A percentile compares a stretch with the other conserved stretches of the same genome.
Evolutionary conservation across 179 eudicot genomes (phyloP).

Genomic region (Gypsophila paniculata): DNA sequence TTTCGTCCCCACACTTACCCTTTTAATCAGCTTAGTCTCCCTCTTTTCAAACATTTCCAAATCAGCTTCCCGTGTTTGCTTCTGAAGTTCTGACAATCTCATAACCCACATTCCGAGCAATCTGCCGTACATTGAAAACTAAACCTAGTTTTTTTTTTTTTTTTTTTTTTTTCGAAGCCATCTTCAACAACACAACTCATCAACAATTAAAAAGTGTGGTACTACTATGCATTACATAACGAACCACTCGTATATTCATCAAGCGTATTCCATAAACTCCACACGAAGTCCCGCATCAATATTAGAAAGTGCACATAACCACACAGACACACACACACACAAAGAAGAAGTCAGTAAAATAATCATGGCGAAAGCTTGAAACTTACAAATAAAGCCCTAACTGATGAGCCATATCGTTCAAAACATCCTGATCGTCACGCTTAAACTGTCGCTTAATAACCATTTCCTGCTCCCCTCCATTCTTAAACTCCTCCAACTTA

Average conservation of each 20-base stretch:
- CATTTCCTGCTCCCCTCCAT: conserved; percentile 72
- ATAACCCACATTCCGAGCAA: neutral
- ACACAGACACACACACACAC: neutral
- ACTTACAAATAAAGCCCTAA: conserved; percentile 87
- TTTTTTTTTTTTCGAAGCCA: neutral
- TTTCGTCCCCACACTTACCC: neutral
- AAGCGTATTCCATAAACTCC: neutral
- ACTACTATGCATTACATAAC: neutral
- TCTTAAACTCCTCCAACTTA: conserved; percentile 63
- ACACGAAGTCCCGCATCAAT: neutral
- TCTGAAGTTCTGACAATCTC: no score
- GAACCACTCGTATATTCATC: neutral
- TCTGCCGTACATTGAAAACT: neutral
- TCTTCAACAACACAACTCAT: neutral
- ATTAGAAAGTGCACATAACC: neutral
- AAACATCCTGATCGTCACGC: conserved; percentile 64
- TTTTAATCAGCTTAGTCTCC: neutral
- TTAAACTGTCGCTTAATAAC: conserved; percentile 60
- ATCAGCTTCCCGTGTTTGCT: no score
- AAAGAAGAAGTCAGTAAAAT: neutral
- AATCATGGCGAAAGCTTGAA: neutral
- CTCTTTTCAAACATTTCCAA: no score
- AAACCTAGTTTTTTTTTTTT: no score
- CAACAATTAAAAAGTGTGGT: neutral
- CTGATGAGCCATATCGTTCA: conserved; percentile 68